Conservation (phyloP, 305 asterid genomes). For the Plantago lanceolata region DNA sequence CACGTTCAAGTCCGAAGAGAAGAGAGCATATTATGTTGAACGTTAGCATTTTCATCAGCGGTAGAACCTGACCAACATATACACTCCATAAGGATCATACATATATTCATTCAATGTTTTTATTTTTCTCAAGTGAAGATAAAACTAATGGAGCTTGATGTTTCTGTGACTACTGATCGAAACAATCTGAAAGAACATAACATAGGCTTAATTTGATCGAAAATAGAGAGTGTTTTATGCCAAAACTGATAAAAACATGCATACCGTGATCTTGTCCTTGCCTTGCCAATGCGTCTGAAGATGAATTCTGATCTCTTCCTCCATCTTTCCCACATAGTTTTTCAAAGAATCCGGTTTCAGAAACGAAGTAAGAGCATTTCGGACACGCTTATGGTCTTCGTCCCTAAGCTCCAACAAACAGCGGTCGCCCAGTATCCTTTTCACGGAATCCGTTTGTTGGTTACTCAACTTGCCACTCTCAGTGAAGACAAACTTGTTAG, state of each 20-base stretch:
- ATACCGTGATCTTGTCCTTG: constrained; percentile 44
- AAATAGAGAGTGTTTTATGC: too few species aligned
- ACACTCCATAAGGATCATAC: too few species aligned
- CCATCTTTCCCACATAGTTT: constrained; percentile 34
- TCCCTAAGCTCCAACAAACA: constrained; percentile 53
- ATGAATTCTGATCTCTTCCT: constrained; percentile 32
- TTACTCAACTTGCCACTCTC: constrained; percentile 39
- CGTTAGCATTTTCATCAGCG: constrained; percentile 64
- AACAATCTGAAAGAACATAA: too few species aligned
- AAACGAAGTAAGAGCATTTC: constrained; percentile 57
- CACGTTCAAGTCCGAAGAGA: constrained; percentile 57
- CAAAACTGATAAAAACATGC: not conserved
- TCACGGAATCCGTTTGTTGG: constrained; percentile 53
- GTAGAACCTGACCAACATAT: constrained; percentile 41
- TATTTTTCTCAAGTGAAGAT: too few species aligned
- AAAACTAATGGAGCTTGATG: too few species aligned
- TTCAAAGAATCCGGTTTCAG: constrained; percentile 36
- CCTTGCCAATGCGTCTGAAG: constrained; percentile 33
- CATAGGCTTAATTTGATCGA: too few species aligned
- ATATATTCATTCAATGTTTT: not conserved
- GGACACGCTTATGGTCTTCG: constrained; percentile 58
- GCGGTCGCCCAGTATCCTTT: constrained; percentile 53
- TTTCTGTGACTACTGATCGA: too few species aligned
- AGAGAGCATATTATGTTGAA: constrained; percentile 72
- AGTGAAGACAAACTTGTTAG: constrained; percentile 62